Evolutionary conservation across 108 stramenopile species (phyloP).

Genomic region (Pseudonitzschia delicatissima): DNA sequence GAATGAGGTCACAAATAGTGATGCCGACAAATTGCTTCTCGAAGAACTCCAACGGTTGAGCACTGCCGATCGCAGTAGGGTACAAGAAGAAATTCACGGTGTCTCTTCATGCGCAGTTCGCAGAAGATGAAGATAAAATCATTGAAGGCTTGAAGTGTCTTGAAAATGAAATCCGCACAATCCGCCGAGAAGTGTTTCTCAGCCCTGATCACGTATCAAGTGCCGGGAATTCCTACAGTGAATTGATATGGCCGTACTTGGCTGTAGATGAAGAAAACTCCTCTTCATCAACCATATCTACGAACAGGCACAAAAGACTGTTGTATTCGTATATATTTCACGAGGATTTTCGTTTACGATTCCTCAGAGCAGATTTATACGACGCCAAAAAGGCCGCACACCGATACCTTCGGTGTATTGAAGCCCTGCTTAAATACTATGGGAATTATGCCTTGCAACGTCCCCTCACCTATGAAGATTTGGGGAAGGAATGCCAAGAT

Average conservation of each 20-base stretch:
- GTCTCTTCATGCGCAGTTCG: neutral
- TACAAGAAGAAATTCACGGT: constrained; percentile 9
- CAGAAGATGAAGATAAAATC: neutral
- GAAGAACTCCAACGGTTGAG: neutral
- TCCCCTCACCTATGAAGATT: constrained; percentile 19
- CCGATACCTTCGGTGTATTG: constrained; percentile 26
- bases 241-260: constrained; percentile 1
- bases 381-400: constrained; percentile 32
- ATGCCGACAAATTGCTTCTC: neutral
- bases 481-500: constrained; percentile 14
- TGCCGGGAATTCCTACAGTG: neutral
- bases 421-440: constrained; percentile 33
- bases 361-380: constrained; percentile 38
- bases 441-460: constrained; percentile 21
- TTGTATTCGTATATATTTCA: constrained; percentile 11
- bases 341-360: constrained; percentile 35
- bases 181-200: neutral
- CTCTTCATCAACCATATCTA: neutral
- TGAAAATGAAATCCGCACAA: constrained; percentile 2
- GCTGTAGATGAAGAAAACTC: neutral
- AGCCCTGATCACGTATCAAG: neutral
- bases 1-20: neutral
- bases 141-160: neutral
- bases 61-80: neutral
- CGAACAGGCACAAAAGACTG: neutral